phyloP scores from a whole-genome alignment of 2,329 filamentous ascomycete species.

The Diaporthe vaccinii region DNA sequence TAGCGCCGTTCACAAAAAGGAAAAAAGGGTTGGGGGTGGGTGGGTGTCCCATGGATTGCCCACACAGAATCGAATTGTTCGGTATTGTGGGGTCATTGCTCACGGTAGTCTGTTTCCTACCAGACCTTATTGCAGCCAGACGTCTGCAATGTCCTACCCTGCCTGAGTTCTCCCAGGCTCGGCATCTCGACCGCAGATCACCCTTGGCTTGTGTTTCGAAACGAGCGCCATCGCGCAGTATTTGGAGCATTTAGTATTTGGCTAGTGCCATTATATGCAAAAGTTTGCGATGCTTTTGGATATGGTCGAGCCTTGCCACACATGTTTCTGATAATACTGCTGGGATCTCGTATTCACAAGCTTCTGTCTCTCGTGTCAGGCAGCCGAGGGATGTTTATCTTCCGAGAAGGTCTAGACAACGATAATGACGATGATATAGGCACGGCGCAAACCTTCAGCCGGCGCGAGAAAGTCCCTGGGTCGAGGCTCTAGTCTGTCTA shows the following conservation, averaged over 20 bases:
- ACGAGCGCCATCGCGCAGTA: constrained; percentile 17
- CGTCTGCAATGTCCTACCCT: neutral
- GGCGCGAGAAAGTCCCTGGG: neutral
- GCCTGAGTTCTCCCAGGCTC: neutral
- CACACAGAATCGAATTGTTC: neutral
- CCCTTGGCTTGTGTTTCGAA: constrained; percentile 27
- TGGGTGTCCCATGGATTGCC: neutral
- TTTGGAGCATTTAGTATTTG: neutral
- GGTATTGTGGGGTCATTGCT: constrained; percentile 1
- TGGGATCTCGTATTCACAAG: constrained; percentile 20
- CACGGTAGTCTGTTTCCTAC: constrained; percentile 2
- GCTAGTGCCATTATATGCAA: neutral
- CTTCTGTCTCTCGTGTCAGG: constrained; percentile 15
- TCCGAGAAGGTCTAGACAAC: constrained; percentile 1
- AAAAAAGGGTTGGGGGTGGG: constrained; percentile 3
- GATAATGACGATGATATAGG: neutral
- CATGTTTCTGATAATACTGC: neutral
- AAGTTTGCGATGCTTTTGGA: constrained; percentile 21
- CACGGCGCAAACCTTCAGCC: neutral
- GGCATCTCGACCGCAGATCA: constrained; percentile 24
- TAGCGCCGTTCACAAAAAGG: constrained; percentile 29
- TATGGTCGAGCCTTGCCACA: constrained; percentile 14
- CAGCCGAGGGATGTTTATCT: neutral
- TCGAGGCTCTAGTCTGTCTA: too few species aligned
- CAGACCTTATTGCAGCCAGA: neutral